Percentiles rank a stretch among this genome's conserved stretches.
These are phyloP conservation scores for Przewalskia tangutica DNA, from an alignment of 257 asterid genomes.

Conservation along the genomic window DNA sequence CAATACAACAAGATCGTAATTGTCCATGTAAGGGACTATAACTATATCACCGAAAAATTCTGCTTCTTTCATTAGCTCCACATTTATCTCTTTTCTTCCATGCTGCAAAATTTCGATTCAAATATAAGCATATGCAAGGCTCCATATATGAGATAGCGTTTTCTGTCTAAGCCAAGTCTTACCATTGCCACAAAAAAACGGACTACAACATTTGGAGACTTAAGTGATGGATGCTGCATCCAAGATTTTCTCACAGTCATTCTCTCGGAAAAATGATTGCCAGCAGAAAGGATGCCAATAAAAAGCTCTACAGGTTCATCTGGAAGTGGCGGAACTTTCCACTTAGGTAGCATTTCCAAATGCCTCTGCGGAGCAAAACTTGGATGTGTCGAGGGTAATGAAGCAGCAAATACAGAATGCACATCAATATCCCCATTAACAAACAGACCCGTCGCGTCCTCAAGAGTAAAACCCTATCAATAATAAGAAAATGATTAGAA, in stretches of 20 bases:
- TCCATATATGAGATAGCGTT: background rate
- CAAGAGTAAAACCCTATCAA: constrained; percentile 79
- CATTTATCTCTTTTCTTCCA: constrained; percentile 71
- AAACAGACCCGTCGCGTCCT: constrained; percentile 82
- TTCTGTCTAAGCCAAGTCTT: constrained; percentile 9
- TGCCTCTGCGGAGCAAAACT: constrained; percentile 66
- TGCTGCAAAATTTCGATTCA: constrained; percentile 43
- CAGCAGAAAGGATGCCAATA: constrained; percentile 88
- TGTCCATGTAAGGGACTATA: constrained; percentile 89
- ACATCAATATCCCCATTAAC: constrained; percentile 67
- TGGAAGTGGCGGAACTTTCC: constrained; percentile 72
- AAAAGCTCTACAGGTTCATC: constrained; percentile 67
- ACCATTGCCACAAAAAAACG: constrained; percentile 96
- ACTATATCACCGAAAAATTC: constrained; percentile 85
- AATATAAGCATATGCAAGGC: constrained; percentile 8
- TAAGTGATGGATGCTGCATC: constrained; percentile 64
- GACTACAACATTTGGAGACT: constrained; percentile 54
- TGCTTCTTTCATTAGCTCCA: constrained; percentile 85
- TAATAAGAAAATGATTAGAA: constrained; percentile 3
- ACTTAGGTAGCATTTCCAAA: constrained; percentile 53
- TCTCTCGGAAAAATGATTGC: constrained; percentile 92
- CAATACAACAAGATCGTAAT: constrained; percentile 88
- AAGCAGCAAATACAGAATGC: constrained; percentile 67
- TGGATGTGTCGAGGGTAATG: constrained; percentile 78
- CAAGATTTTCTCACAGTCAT: constrained; percentile 96